phyloP scores from a whole-genome alignment of 805 yeast genomes.

The Myxozyma vanderwaltii region DNA sequence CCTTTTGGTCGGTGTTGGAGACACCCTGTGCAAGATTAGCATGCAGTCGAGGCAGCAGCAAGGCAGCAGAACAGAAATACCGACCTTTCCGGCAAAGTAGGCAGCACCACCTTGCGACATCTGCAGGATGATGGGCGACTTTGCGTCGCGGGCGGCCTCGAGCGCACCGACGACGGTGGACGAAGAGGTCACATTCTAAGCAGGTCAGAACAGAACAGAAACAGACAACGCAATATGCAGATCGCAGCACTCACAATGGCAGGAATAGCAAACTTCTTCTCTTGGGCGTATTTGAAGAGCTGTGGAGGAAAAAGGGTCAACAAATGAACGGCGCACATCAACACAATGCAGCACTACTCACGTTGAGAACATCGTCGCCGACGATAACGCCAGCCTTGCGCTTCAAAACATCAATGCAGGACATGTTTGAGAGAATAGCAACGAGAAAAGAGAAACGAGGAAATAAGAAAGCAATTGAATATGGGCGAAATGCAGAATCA shows the following conservation, averaged over 20 bases:
- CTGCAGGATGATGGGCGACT: constrained; percentile 94
- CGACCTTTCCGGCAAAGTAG: constrained; percentile 92
- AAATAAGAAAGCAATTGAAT: neutral
- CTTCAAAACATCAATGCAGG: constrained; percentile 69
- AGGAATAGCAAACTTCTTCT: constrained; percentile 93
- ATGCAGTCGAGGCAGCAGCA: neutral
- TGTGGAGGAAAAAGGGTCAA: constrained; percentile 13
- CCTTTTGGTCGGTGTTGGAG: constrained; percentile 86
- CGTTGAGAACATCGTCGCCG: constrained; percentile 87
- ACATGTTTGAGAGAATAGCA: constrained; percentile 14
- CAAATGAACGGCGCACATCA: neutral
- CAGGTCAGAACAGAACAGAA: neutral
- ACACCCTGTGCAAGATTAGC: constrained; percentile 57
- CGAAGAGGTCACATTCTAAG: constrained; percentile 85
- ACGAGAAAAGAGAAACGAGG: neutral
- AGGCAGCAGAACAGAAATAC: neutral
- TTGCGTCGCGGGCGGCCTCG: constrained; percentile 94
- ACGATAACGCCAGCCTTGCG: constrained; percentile 97
- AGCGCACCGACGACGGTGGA: constrained; percentile 96
- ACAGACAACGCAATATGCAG: neutral
- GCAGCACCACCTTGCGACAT: constrained; percentile 99
- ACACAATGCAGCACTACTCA: constrained; percentile 24
- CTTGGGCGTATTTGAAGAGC: constrained; percentile 86
- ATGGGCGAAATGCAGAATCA: too few species aligned
- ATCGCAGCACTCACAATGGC: constrained; percentile 56